Conservation (phyloP, 2,329 filamentous ascomycete species). For the Huntiella savannae region DNA sequence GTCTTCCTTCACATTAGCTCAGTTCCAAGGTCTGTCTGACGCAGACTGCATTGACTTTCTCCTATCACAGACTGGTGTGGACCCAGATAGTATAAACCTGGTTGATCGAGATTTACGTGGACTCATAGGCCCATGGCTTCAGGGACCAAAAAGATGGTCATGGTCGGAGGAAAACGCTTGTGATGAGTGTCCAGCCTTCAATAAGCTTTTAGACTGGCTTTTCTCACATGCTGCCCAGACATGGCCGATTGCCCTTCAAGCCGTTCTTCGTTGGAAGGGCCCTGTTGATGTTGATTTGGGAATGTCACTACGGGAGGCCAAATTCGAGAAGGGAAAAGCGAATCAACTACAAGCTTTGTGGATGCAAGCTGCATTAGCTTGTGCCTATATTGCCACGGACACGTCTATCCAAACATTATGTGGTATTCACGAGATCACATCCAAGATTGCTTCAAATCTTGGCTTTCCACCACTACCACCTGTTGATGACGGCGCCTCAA, state of each 20-base stretch:
- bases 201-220: constrained; percentile 50
- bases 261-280: constrained; percentile 54
- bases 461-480: constrained; percentile 38
- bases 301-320: constrained; percentile 30
- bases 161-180: constrained; percentile 15
- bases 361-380: constrained; percentile 46
- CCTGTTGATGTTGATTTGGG: constrained; percentile 52
- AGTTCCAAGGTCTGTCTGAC: constrained; percentile 44
- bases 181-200: constrained; percentile 40
- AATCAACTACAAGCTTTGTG: constrained; percentile 43
- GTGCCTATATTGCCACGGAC: constrained; percentile 46
- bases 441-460: constrained; percentile 23
- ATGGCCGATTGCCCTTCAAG: constrained; percentile 42
- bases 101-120: constrained; percentile 47
- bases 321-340: constrained; percentile 41
- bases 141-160: constrained; percentile 17
- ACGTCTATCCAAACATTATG: constrained; percentile 35
- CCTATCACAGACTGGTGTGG: constrained; percentile 34
- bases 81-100: constrained; percentile 21
- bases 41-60: constrained; percentile 39
- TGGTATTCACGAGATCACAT: constrained; percentile 8
- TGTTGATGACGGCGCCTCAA: constrained; percentile 19
- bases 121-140: constrained; percentile 55
- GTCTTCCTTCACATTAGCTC: constrained; percentile 33
- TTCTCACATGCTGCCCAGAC: constrained; percentile 36